phyloP scores from a whole-genome alignment of 2,329 filamentous ascomycete species.

The Xylariales sp. region DNA sequence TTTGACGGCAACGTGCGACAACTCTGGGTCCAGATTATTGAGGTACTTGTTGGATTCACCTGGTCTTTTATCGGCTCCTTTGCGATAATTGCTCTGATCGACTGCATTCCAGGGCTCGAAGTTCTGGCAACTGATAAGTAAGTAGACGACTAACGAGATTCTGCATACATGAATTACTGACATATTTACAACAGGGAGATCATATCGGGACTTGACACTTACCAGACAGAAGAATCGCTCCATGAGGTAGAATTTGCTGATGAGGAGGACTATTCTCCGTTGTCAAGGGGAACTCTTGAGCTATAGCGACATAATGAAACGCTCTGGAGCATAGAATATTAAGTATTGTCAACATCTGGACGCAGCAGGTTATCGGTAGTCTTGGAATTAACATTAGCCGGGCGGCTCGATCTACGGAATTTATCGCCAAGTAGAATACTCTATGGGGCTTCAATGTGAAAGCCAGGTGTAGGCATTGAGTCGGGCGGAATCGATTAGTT shows the following conservation, averaged over 20 bases:
- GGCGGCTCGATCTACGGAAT: no score
- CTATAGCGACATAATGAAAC: no score
- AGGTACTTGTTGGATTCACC: constrained; percentile 44
- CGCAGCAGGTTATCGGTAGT: no score
- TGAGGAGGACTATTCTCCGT: constrained; percentile 19
- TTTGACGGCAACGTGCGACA: constrained; percentile 49
- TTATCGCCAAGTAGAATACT: no score
- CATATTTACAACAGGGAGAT: constrained; percentile 31
- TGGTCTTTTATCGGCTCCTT: constrained; percentile 47
- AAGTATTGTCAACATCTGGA: no score
- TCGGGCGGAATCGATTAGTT: no score
- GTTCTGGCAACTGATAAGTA: constrained; percentile 48
- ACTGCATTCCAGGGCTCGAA: constrained; percentile 47
- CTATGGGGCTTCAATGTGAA: no score
- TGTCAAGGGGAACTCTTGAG: constrained; percentile 15
- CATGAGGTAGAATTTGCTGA: constrained; percentile 26
- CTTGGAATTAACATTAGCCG: no score
- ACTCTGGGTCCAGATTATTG: constrained; percentile 44
- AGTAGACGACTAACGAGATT: constrained; percentile 16
- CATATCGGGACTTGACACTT: constrained; percentile 42
- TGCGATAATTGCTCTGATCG: constrained; percentile 43
- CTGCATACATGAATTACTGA: neutral
- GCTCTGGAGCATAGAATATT: no score
- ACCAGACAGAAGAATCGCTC: constrained; percentile 44
- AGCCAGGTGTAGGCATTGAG: no score